Percentiles rank a stretch among this genome's conserved stretches.
These are phyloP conservation scores for Coemansia sp. DNA, from an alignment of 192 early-diverging fungal species.

Conservation along the genomic window DNA sequence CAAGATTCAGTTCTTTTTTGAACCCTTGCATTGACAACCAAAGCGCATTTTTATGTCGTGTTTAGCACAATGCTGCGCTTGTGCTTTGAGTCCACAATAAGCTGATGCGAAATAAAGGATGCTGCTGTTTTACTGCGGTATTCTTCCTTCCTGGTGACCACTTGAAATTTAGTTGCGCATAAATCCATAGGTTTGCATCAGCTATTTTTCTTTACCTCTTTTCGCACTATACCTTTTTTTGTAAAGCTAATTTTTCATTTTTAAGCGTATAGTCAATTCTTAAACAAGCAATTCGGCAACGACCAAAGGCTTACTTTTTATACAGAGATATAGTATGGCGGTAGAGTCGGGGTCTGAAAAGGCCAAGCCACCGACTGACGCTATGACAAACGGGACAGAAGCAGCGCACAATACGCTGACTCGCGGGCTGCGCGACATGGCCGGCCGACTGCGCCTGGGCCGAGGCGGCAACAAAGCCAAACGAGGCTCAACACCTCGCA, in stretches of 20 bases:
- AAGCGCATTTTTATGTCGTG: too few species aligned
- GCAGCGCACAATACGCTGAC: constrained; percentile 6
- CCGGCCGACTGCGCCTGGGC: constrained; percentile 18
- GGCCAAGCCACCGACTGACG: constrained; percentile 1
- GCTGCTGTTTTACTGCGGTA: background rate
- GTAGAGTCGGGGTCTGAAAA: constrained; percentile 9
- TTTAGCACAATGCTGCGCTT: too few species aligned
- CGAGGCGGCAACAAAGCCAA: constrained; percentile 36
- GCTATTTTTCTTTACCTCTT: background rate
- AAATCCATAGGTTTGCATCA: background rate
- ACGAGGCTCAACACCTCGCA: constrained; percentile 37
- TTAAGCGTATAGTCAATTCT: background rate
- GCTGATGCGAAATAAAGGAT: background rate
- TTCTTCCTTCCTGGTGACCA: background rate
- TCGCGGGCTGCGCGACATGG: constrained; percentile 19
- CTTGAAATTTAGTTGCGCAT: background rate
- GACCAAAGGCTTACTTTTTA: constrained; percentile 7
- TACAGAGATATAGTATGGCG: constrained; percentile 4
- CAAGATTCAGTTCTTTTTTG: background rate
- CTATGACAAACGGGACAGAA: constrained; percentile 1
- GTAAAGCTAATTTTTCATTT: constrained; percentile 3
- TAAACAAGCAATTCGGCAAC: too few species aligned
- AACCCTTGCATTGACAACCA: background rate
- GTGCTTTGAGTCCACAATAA: background rate
- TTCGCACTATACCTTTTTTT: constrained; percentile 8